These are phyloP conservation scores for Boletus rex-veris DNA, from an alignment of 768 basidiomycete species.

Conservation along the genomic window DNA sequence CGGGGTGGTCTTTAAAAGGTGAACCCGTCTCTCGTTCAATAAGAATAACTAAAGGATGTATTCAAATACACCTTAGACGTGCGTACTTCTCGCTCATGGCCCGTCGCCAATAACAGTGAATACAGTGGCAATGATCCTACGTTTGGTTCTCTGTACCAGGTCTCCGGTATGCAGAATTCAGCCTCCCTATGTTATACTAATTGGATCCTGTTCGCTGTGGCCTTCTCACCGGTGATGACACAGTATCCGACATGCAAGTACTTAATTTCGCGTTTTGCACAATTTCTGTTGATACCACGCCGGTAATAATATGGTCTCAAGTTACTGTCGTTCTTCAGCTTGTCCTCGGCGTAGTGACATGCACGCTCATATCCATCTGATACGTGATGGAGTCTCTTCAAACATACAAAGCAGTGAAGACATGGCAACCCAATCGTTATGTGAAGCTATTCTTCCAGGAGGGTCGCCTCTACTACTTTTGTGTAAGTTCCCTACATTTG, in stretches of 20 bases:
- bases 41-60: no score
- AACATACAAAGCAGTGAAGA: not conserved
- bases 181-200: no score
- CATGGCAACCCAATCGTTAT: not conserved
- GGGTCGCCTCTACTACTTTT: not conserved
- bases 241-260: not conserved
- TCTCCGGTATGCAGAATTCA: not conserved
- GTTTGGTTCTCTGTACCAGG: not conserved
- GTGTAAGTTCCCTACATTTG: not conserved
- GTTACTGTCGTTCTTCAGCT: not conserved
- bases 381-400: not conserved
- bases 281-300: no score
- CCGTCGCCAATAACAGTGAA: no score
- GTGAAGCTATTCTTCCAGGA: not conserved
- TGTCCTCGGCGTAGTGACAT: not conserved
- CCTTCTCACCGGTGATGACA: not conserved
- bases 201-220: no score
- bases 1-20: no score
- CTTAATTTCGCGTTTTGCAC: no score
- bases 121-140: not conserved
- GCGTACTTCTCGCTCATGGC: no score
- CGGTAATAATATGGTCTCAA: not conserved
- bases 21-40: no score
- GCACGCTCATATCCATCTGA: not conserved
- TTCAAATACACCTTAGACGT: no score